These are phyloP conservation scores for Mercurialis annua DNA, from an alignment of 345 rosid species.

Conservation along the genomic window DNA sequence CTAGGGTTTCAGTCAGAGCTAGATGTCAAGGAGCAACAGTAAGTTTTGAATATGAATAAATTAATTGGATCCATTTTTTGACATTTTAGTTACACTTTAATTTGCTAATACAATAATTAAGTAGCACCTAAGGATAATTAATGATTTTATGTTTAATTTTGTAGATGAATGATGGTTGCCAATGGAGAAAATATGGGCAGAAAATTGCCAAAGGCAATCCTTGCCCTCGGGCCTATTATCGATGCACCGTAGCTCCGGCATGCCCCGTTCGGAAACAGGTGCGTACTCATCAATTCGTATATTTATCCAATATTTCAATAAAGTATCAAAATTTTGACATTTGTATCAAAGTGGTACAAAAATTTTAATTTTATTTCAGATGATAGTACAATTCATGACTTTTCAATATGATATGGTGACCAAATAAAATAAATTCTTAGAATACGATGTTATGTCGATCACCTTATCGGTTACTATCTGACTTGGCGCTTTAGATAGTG, in stretches of 20 bases:
- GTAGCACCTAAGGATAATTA: not conserved
- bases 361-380: too few relatives aligned
- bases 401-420: too few relatives aligned
- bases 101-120: not conserved
- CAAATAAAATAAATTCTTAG: too few relatives aligned
- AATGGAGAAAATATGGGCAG: constrained; percentile 54
- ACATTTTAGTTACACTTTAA: not conserved
- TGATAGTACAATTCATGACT: too few relatives aligned
- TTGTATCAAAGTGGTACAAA: too few relatives aligned
- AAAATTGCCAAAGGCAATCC: constrained; percentile 54
- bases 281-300: too few relatives aligned
- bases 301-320: too few relatives aligned
- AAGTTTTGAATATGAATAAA: constrained; percentile 15
- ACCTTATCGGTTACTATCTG: too few relatives aligned
- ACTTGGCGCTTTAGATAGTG: too few relatives aligned
- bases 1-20: constrained; percentile 59
- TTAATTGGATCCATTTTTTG: too few relatives aligned
- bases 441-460: too few relatives aligned
- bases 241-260: constrained; percentile 45
- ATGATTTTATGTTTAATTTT: not conserved
- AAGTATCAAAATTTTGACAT: too few relatives aligned
- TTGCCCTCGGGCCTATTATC: constrained; percentile 50
- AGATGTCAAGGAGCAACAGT: constrained; percentile 50
- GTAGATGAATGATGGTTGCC: constrained; percentile 50
- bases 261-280: constrained; percentile 55